Evolutionary conservation across 352 stramenopile species (phyloP).

Genomic region (Aphanomyces euteiches): DNA sequence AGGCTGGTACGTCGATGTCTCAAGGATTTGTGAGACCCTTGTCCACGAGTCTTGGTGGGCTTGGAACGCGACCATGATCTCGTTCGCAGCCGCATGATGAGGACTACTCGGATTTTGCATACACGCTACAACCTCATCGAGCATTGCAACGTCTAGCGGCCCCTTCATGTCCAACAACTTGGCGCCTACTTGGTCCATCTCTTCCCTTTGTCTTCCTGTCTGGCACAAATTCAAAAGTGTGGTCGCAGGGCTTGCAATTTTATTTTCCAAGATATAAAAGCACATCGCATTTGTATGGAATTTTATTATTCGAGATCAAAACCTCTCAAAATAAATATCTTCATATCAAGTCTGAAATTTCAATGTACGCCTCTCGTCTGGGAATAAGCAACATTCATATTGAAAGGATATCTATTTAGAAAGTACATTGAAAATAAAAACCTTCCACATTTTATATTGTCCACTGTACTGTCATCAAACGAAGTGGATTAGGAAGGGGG

Average conservation of each 20-base stretch:
- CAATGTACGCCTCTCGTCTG: no score
- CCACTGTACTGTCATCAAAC: no score
- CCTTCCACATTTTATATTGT: no score
- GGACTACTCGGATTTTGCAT: slow-evolving; percentile 95
- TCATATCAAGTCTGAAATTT: no score
- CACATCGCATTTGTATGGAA: no score
- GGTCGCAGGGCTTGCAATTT: neutral
- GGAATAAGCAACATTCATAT: no score
- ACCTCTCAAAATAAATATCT: no score
- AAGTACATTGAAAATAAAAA: no score
- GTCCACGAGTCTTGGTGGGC: slow-evolving; percentile 92
- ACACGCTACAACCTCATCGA: slow-evolving; percentile 96
- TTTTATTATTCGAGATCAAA: no score
- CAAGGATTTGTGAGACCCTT: slow-evolving; percentile 94
- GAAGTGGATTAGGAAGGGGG: no score
- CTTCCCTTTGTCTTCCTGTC: slow-evolving; percentile 25
- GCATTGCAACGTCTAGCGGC: slow-evolving; percentile 93
- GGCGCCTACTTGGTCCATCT: slow-evolving; percentile 86
- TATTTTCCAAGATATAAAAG: no score
- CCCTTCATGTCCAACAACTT: slow-evolving; percentile 92
- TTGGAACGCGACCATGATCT: slow-evolving; percentile 93
- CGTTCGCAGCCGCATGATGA: slow-evolving; percentile 87
- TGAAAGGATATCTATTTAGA: no score
- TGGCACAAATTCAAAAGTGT: slow-evolving; percentile 30
- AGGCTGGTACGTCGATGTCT: slow-evolving; percentile 83